Percentiles rank a stretch among this genome's conserved stretches.
These are phyloP conservation scores for Fusarium chlamydosporum DNA, from an alignment of 2,329 filamentous ascomycete genomes.

Conservation along the genomic window DNA sequence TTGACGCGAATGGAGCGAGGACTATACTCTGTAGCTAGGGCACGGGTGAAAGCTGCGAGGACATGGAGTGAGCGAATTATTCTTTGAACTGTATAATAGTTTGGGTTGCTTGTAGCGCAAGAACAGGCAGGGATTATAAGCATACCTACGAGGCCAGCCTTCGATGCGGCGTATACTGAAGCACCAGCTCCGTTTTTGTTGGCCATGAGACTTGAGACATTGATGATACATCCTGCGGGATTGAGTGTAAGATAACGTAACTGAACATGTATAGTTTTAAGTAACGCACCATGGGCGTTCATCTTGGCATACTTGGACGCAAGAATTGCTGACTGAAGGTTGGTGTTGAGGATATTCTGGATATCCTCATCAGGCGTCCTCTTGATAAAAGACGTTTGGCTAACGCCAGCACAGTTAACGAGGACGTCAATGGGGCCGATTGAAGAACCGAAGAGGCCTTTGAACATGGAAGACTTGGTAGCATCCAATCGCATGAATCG, in stretches of 20 bases:
- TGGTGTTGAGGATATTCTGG: constrained; percentile 74
- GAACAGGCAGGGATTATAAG: constrained; percentile 35
- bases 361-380: constrained; percentile 66
- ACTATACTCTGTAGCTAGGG: constrained; percentile 74
- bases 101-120: constrained; percentile 34
- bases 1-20: constrained; percentile 79
- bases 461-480: constrained; percentile 50
- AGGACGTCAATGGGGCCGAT: constrained; percentile 69
- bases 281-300: constrained; percentile 52
- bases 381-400: constrained; percentile 75
- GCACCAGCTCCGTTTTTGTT: constrained; percentile 77
- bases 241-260: constrained; percentile 13
- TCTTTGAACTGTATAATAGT: constrained; percentile 46
- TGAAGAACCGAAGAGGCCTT: constrained; percentile 50
- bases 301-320: constrained; percentile 67
- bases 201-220: constrained; percentile 83
- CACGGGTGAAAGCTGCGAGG: constrained; percentile 73
- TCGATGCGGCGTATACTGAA: constrained; percentile 81
- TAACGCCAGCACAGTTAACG: constrained; percentile 84
- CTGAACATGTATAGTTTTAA: not conserved
- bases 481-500: constrained; percentile 57
- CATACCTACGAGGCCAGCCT: constrained; percentile 81
- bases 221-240: constrained; percentile 77
- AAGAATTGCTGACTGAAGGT: constrained; percentile 76
- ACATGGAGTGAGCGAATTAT: constrained; percentile 37